Evolutionary conservation across 2,329 filamentous ascomycete species (phyloP), one percentile per base, ranked within the genome.

Genomic region (Fusarium anthophilum): DNA sequence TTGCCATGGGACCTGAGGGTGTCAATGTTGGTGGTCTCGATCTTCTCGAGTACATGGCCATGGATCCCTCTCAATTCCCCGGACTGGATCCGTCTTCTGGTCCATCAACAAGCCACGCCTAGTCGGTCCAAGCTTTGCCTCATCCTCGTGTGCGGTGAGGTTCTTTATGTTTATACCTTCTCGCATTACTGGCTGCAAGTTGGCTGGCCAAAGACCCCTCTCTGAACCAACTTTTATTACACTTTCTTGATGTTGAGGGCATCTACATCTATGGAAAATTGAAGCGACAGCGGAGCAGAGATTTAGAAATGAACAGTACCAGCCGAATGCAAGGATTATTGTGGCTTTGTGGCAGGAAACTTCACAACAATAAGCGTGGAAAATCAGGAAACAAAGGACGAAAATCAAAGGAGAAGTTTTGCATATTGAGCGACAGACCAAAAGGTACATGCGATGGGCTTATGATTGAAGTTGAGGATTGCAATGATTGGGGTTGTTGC

Each of bases 21-120:
- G 88, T 92, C 56, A 91, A 91, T 74, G 88, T 92, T 6, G 90
- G 90, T 15, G 91, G 91, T 1, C 84, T 92, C 38, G 91, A 93
- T 78, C 78, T 93, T 75, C 85, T 93, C 20, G 91, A 93, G 77
- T 92, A 90, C 72, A 91, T 92, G 90, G 88, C 89, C 13, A 89
- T 91, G 87, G 90, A 89, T 44, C 80, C 82, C 8, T 79, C 80
- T 41, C 82, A 84, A 44, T 86, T 85, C 51, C 82, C 85, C 3
- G 79, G 79, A 22, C 58, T 82, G 20, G 80, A 82, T 57, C 64
- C 76, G 28, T 69, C 76, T 37, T 76, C 76, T 13, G 77, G 76
- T 5, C 71, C 79, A 10, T 70, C 73, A 20, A 77, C 78, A 28
- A 75, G 69, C 26, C 66, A 70, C 35, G 50, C 51, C 10, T 70